Conservation (phyloP, 257 asterid genomes). For the Voacanga thouarsii region DNA sequence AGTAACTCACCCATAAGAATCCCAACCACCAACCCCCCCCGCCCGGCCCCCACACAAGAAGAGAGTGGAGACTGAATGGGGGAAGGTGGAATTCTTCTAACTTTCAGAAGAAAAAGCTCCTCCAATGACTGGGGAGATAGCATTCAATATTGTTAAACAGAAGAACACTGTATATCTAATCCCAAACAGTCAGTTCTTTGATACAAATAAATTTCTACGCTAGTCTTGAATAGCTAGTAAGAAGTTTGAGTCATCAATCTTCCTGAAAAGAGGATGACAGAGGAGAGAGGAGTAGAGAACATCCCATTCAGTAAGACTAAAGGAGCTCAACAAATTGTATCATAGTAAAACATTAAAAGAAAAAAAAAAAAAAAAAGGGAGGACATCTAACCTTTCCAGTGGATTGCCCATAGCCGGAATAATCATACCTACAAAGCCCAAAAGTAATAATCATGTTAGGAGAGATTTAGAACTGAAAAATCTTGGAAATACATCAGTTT, state of each 20-base stretch:
- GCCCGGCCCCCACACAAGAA: background rate
- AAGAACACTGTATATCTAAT: background rate
- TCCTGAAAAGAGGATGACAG: background rate
- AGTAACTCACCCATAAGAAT: background rate
- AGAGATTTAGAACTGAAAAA: conserved; percentile 14
- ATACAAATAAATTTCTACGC: background rate
- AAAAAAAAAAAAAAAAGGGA: background rate
- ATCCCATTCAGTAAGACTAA: background rate
- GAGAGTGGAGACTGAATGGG: background rate
- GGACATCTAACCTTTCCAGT: conserved; percentile 84
- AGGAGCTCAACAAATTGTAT: background rate
- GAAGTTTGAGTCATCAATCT: background rate
- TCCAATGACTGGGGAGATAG: background rate
- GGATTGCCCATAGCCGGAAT: conserved; percentile 97
- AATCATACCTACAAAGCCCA: conserved; percentile 66
- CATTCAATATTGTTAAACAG: background rate
- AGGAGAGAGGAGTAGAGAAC: background rate
- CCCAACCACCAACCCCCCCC: background rate
- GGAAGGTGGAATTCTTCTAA: background rate
- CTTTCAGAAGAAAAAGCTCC: background rate
- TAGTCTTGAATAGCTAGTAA: background rate
- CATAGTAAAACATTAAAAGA: background rate
- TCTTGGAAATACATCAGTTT: conserved; percentile 1
- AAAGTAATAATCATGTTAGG: conserved; percentile 22
- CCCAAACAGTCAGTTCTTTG: background rate